phyloP scores from a whole-genome alignment of 202 grass and related monocot species.

The Digitaria exilis region DNA sequence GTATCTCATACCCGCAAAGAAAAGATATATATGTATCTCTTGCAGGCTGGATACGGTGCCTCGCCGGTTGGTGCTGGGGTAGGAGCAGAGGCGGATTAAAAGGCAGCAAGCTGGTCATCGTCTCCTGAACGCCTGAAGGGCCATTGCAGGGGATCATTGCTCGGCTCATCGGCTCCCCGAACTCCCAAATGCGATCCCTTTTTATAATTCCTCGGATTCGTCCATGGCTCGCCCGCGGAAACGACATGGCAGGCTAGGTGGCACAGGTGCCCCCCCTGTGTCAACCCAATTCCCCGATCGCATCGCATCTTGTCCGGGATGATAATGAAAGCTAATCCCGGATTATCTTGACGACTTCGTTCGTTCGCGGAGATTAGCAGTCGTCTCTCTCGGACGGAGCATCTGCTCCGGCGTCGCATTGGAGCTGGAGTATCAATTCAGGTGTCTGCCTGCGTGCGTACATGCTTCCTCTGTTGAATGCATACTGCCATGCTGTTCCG shows the following conservation, averaged over 20 bases:
- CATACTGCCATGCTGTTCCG: neutral
- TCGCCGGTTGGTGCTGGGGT: constrained; percentile 24
- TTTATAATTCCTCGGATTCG: constrained; percentile 31
- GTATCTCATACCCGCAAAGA: too few species aligned
- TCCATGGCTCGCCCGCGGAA: constrained; percentile 4
- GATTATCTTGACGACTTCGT: constrained; percentile 6
- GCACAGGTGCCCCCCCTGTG: neutral
- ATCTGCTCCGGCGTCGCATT: neutral
- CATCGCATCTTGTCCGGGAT: neutral
- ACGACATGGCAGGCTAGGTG: constrained; percentile 9
- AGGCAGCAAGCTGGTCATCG: neutral
- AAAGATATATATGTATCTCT: neutral
- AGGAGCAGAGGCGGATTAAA: neutral
- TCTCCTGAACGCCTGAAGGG: constrained; percentile 36
- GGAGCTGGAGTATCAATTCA: neutral
- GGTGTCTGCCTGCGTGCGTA: neutral
- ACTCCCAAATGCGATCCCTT: neutral
- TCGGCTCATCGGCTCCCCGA: constrained; percentile 37
- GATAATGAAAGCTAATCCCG: neutral
- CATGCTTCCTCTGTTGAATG: neutral
- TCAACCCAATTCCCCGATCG: neutral
- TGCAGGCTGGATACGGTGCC: neutral
- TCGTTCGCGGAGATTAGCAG: neutral
- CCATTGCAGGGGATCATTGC: neutral
- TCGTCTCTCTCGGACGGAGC: neutral